Evolutionary conservation across 352 stramenopile species (phyloP), one percentile per base, ranked within the genome.

Genomic region (Phytophthora constricta): DNA sequence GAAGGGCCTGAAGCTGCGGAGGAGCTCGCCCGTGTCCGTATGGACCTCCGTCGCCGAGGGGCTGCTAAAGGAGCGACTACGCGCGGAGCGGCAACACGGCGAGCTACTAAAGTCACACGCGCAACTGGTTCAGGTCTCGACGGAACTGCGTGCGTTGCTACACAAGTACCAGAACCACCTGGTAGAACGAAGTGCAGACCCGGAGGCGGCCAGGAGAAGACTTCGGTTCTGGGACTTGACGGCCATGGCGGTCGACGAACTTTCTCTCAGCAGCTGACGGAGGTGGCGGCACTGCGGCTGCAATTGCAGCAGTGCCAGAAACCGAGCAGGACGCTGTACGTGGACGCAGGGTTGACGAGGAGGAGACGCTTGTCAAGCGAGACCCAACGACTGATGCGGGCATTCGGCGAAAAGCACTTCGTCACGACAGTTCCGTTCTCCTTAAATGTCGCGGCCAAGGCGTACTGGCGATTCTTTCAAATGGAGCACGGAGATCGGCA

Each of bases 31-130:
- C 26, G 16, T 17, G 20, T 57, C 58, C 7, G 58, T 67, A 4
- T 69, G 65, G 58, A 69, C 65, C 23, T 39, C 10, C 5, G 54
- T 73, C 7, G 59, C 65, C 16, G 58, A 73, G 43, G 53, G 65
- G 0, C 65, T 69, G n/a, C 33, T 65, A 19, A 65, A 58, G 41
- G 59, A 68, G 22, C 47, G 47, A 23, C 2, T 73, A 26, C 48
- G 53, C 1, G 58, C 53, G 3, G 52, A 68, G n/a, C 19, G 53
- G 17, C 60, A 76, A 55, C 67, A 74, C 34, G 34, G 62, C 28
- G 57, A 61, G 42, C 62, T 82, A 7, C 31, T 52, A 1, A 14
- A 19, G 2, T 47, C 20, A 2, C n/a, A 59, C 13, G 22, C 19
- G 27, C 16, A 45, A 23, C 4, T 58, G 58, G 17, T 33, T 3